Evolutionary conservation across 768 basidiomycete species (phyloP), one percentile per base, ranked within the genome.

Genomic region (Tulasnella sp.): DNA sequence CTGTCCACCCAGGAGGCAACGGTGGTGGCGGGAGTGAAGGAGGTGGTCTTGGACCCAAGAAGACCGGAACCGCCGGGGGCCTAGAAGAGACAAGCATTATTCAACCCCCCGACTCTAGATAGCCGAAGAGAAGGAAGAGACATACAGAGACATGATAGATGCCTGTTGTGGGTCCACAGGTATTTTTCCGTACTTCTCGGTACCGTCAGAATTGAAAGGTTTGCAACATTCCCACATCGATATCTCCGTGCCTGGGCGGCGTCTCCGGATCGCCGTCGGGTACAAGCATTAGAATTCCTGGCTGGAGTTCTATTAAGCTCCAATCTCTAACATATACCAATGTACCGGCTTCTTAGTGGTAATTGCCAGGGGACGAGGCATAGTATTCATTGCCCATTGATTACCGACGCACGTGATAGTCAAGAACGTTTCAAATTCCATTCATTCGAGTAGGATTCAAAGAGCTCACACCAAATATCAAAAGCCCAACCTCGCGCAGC

Each of bases 1-100:
- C 94, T 42, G 94, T 91, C 97, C 97, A 98, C 40, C 93, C 94
- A 42, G 88, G 88, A 8, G 95, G 95, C 12, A 97, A 88, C 16
- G 94, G 92, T 27, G 91, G 48, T 31, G 74, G 79, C 62, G 38
- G 77, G 27, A 7, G 27, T 36, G 62, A 14, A 68, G 62, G 62
- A 27, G 31, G 62, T 5, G 21, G 10, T 72, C 71, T 31, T 6
- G 21, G 52, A 52, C 52, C 52, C 52, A 36, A 34, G 18, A 34
- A 24, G 62, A 68, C 31, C 16, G 62, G 34, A 36, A 27, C 31
- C 2, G 62, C 24, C 19, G 34, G 14, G 27, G 27, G 62, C 62
- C 62, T 68, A n/a, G n/a, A n/a, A 36, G 62, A 34, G 62, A 16
- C 27, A 14, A 19, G 36, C 6, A 68, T 68, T 9, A 5, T 68